Conservation (phyloP, 1,284 basidiomycete genomes). For the Ganoderma sp. region DNA sequence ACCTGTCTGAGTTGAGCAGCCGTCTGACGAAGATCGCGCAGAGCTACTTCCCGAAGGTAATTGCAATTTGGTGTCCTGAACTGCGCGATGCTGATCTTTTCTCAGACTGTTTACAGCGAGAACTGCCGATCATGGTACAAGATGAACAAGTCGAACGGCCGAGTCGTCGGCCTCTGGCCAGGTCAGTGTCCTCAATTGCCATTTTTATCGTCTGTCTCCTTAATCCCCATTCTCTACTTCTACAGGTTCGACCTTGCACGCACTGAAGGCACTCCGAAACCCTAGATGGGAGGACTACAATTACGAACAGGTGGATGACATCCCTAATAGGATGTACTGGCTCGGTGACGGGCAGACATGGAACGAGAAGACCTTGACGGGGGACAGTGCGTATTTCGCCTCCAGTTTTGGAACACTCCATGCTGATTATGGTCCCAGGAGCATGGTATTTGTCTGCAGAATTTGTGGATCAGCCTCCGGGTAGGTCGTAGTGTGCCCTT, state of each 20-base stretch:
- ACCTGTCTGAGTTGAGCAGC: neutral
- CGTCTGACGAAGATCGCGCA: neutral
- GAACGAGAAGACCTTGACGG: conserved; percentile 48
- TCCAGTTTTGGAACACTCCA: neutral
- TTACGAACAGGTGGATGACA: conserved; percentile 54
- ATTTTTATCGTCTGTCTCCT: no score
- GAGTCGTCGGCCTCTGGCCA: conserved; percentile 64
- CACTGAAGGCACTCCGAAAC: conserved; percentile 52
- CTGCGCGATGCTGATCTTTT: no score
- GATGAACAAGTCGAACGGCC: conserved; percentile 60
- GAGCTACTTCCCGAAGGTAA: conserved; percentile 22
- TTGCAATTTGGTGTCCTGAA: no score
- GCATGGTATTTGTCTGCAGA: conserved; percentile 48
- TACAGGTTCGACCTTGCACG: conserved; percentile 61
- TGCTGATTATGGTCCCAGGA: conserved; percentile 38
- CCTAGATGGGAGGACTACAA: conserved; percentile 73
- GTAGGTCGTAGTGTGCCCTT: conserved; percentile 14
- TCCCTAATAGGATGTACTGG: conserved; percentile 60
- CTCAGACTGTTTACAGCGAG: conserved; percentile 25
- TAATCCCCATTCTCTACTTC: no score
- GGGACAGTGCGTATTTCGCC: conserved; percentile 51
- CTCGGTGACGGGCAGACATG: conserved; percentile 61
- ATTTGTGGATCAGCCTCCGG: conserved; percentile 17
- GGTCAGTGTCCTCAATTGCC: no score
- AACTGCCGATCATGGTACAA: conserved; percentile 75